Percentiles rank a stretch among this genome's conserved stretches.
These are phyloP conservation scores for Streptanthus diversifolius DNA, from an alignment of 345 rosid genomes.

Conservation along the genomic window DNA sequence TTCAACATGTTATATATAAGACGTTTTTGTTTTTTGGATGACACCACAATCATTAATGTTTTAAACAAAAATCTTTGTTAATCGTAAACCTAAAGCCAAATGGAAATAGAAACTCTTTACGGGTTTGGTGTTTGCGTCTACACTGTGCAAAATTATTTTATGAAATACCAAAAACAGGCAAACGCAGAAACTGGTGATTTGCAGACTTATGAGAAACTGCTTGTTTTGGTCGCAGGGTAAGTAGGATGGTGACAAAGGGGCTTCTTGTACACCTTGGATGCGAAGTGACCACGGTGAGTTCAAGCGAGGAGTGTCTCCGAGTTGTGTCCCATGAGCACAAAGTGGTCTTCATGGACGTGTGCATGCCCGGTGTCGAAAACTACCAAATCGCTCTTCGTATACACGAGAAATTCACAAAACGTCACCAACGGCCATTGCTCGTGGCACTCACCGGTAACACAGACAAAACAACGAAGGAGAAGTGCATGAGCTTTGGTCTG, in stretches of 20 bases:
- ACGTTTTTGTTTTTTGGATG: too few species aligned
- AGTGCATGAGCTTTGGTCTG: constrained; percentile 78
- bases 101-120: too few species aligned
- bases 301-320: constrained; percentile 67
- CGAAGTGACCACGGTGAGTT: constrained; percentile 69
- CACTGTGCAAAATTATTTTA: too few species aligned
- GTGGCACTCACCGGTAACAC: constrained; percentile 79
- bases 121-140: too few species aligned
- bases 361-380: constrained; percentile 54
- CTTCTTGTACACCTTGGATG: constrained; percentile 90
- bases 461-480: constrained; percentile 70
- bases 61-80: neutral
- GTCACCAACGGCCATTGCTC: constrained; percentile 69
- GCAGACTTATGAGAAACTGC: too few species aligned
- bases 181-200: neutral
- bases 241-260: constrained; percentile 81
- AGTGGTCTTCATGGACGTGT: constrained; percentile 75
- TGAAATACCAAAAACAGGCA: too few species aligned
- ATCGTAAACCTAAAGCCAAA: neutral
- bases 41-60: too few species aligned
- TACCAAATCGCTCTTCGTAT: constrained; percentile 58
- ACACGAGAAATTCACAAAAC: constrained; percentile 60
- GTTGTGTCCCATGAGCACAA: constrained; percentile 65
- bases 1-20: too few species aligned
- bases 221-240: constrained; percentile 44